Base-by-base conservation (phyloP, 2,329 filamentous ascomycete genomes). In the Aspergillus ruber region DNA sequence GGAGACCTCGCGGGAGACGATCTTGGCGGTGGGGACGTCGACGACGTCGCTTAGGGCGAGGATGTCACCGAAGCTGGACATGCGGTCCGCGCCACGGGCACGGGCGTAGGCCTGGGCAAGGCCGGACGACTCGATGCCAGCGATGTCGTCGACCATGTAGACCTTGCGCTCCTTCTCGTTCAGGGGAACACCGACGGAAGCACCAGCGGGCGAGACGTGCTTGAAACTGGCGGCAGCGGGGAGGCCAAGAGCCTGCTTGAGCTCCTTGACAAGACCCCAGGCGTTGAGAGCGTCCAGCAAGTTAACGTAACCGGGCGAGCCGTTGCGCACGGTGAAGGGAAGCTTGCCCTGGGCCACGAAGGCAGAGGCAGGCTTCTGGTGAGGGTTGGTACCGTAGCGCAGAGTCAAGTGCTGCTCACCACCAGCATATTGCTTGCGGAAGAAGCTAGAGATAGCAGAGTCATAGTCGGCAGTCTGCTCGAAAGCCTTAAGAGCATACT, bases 401-500 rank as follows among this genome's bases (percentile, higher is more conserved):
- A 98, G 84, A 50, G 88, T 76, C 51, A 94, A 66, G 71, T 95
- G 84, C 74, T 96, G 88, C 54, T 82, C 73, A 55, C 90, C 90
- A 50, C 84, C 83, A 49, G 93, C 90, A 66, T 97, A 98, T 74
- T 95, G 85, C 79, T 94, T 91, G 67, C 93, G 86, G 83, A 98
- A 98, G 78, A 95, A 98, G 63, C 88, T 88, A 32, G 91, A 86
- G 67, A 98, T 98, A 59, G 93, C 88, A 39, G 83, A 81, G 68
- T 98, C 93, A 71, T 98, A 98, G 70, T 95, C 90, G 56, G 93
- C 90, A 35, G 93, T 98, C 73, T 97, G 93, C 74, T 95, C 89
- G 66, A 98, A 98, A 13, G 93, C 93, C 80, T 98, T 98, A 62
- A 97, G 82, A 21, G 93, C 91, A 66, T 95, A 96, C 49, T 82